phyloP scores from a whole-genome alignment of 352 stramenopile genomes.

The Phytophthora sansomeana region DNA sequence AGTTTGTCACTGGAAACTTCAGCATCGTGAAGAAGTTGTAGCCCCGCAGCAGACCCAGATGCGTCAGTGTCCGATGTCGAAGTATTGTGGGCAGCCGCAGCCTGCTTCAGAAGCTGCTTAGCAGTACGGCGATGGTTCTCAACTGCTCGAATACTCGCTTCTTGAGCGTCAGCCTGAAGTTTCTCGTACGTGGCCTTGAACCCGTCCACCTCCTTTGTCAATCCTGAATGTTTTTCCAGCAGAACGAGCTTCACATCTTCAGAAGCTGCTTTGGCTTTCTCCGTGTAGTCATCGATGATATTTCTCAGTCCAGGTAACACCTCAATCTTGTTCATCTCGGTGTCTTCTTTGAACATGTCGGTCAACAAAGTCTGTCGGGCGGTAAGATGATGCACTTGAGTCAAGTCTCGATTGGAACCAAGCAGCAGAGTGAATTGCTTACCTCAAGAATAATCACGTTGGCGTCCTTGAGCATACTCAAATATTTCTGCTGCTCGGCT shows the following conservation, averaged over 20 bases:
- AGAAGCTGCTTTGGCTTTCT: slow-evolving; percentile 80
- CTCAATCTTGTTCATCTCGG: slow-evolving; percentile 92
- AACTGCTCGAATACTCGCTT: slow-evolving; percentile 81
- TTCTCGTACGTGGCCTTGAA: slow-evolving; percentile 73
- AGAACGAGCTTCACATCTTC: slow-evolving; percentile 87
- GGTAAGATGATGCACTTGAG: no score
- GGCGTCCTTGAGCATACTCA: slow-evolving; percentile 81
- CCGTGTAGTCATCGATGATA: slow-evolving; percentile 91
- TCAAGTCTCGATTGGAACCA: not conserved
- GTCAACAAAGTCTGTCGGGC: slow-evolving; percentile 72
- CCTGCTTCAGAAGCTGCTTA: slow-evolving; percentile 82
- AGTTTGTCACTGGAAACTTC: slow-evolving; percentile 87
- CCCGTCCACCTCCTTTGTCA: slow-evolving; percentile 65
- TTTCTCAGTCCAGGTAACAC: slow-evolving; percentile 90
- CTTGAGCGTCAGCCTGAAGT: slow-evolving; percentile 69
- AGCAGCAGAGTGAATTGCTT: not conserved
- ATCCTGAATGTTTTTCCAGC: slow-evolving; percentile 71
- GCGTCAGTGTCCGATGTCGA: slow-evolving; percentile 43
- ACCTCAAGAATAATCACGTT: slow-evolving; percentile 91
- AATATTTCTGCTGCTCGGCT: slow-evolving; percentile 79
- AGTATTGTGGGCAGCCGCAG: slow-evolving; percentile 28
- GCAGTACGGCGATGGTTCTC: slow-evolving; percentile 80
- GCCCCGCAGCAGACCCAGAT: slow-evolving; percentile 40
- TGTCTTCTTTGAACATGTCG: slow-evolving; percentile 95
- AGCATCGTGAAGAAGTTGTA: slow-evolving; percentile 86